A percentile compares a stretch with the other conserved stretches of the same genome.
phyloP scores from a whole-genome alignment of 1,284 basidiomycete genomes.

The Melampsora americana region DNA sequence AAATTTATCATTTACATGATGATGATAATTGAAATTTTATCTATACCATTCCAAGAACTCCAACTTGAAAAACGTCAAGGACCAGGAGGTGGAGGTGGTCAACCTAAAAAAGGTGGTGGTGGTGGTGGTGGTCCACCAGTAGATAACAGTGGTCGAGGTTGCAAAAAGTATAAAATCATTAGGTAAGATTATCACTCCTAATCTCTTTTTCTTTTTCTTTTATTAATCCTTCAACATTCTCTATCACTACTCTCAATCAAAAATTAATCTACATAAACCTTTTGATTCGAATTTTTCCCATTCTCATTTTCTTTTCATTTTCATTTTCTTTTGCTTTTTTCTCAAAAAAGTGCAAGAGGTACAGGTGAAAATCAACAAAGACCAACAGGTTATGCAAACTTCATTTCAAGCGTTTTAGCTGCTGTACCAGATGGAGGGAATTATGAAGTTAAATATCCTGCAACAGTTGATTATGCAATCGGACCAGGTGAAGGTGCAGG shows the following conservation, averaged over 20 bases:
- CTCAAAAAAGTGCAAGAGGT: conserved; percentile 13
- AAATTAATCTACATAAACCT: too few relatives aligned
- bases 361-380: conserved; percentile 18
- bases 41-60: neutral
- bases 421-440: conserved; percentile 8
- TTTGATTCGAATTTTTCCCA: too few relatives aligned
- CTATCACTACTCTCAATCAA: too few relatives aligned
- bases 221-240: too few relatives aligned
- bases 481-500: conserved; percentile 7
- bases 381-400: conserved; percentile 3
- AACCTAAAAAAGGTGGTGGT: too few relatives aligned
- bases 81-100: too few relatives aligned
- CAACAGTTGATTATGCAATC: conserved; percentile 9
- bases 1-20: too few relatives aligned
- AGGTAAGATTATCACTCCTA: too few relatives aligned
- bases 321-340: too few relatives aligned
- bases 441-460: conserved; percentile 10
- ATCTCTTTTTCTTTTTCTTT: too few relatives aligned
- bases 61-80: neutral
- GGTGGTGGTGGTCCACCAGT: too few relatives aligned
- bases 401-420: neutral
- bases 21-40: neutral
- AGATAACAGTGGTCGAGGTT: neutral
- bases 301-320: neutral
- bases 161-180: neutral